Conservation (phyloP, 2,329 filamentous ascomycete genomes). For the Cercospora sp. region DNA sequence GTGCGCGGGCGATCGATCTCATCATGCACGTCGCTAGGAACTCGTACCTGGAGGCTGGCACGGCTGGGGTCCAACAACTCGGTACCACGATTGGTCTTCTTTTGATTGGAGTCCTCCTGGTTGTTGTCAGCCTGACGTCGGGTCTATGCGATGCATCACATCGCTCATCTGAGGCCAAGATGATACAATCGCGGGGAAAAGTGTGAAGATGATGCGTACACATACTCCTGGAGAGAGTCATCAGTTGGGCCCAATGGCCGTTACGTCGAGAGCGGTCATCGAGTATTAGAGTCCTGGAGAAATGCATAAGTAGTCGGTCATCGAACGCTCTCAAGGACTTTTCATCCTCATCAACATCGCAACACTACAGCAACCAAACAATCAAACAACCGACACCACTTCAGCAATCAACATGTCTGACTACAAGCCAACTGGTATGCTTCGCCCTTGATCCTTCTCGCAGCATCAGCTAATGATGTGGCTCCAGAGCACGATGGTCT, state of each 20-base stretch:
- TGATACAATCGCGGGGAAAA: slow-evolving; percentile 2
- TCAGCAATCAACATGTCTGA: slow-evolving; percentile 35
- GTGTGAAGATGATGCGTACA: slow-evolving; percentile 2
- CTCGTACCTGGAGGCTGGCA: not conserved
- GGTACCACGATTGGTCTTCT: slow-evolving; percentile 2
- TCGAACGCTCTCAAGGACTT: slow-evolving; percentile 8
- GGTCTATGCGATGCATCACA: not conserved
- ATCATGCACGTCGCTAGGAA: slow-evolving; percentile 4
- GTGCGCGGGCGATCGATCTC: slow-evolving; percentile 1
- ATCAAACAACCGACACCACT: slow-evolving; percentile 9
- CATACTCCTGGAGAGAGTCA: not conserved
- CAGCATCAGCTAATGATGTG: slow-evolving; percentile 6
- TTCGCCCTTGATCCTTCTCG: not conserved
- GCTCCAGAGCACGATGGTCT: slow-evolving; percentile 46
- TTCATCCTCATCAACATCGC: slow-evolving; percentile 5
- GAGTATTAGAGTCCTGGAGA: not conserved
- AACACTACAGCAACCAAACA: slow-evolving; percentile 15
- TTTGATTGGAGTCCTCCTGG: not conserved
- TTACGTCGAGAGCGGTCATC: slow-evolving; percentile 17
- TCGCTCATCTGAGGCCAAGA: not conserved
- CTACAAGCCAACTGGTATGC: slow-evolving; percentile 41
- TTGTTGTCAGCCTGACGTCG: slow-evolving; percentile 3
- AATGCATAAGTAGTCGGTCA: slow-evolving; percentile 13
- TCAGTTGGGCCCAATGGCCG: not conserved
- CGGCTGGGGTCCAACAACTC: not conserved